Evolutionary conservation across 176 grass and related monocot genomes (phyloP), one percentile per base, ranked within the genome.

Genomic region (Coix lacrymajobi): DNA sequence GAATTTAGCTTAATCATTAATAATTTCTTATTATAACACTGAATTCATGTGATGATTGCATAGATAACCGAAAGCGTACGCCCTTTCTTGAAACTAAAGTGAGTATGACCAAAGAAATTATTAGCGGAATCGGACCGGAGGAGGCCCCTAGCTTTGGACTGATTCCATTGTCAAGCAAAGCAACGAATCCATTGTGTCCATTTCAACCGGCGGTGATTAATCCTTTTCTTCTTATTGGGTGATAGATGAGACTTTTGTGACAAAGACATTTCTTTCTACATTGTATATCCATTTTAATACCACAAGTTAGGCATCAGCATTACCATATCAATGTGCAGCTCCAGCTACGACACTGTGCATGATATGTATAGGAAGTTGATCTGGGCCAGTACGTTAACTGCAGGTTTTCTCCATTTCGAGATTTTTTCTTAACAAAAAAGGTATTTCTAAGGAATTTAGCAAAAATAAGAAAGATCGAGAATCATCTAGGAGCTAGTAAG

Each of bases 81-180:
- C 15, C 71, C 46, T 75, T 81, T 87, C 62, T 36, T 58, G 20
- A 57, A 74, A 40, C 16, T 28, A 81, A 86, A 80, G 60, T 26
- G 30, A 81, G 36, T 58, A 22, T 6, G 26, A 13, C 32, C 77
- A 43, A 80, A 80, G 38, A 56, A 66, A 87, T 73, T 30, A 66
- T 86, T 56, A 67, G 60, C 60, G 1, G 54, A 52, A 80, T 33
- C 34, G 2, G 68, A 74, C 34, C 69, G 7, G 34, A 60, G 11
- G n/a, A 34, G 62, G 37, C 8, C 34, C 78, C 26, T 44, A 39
- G 19, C 71, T 76, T 76, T 60, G 79, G 37, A 87, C 70, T 14
- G 37, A 62, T 87, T 76, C 85, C 49, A 58, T 65, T 69, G 57
- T 66, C 60, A 81, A 46, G 33, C 25, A 33, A 81, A 46, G 33